phyloP scores from a whole-genome alignment of 345 rosid species.

The Aquilaria sinensis region DNA sequence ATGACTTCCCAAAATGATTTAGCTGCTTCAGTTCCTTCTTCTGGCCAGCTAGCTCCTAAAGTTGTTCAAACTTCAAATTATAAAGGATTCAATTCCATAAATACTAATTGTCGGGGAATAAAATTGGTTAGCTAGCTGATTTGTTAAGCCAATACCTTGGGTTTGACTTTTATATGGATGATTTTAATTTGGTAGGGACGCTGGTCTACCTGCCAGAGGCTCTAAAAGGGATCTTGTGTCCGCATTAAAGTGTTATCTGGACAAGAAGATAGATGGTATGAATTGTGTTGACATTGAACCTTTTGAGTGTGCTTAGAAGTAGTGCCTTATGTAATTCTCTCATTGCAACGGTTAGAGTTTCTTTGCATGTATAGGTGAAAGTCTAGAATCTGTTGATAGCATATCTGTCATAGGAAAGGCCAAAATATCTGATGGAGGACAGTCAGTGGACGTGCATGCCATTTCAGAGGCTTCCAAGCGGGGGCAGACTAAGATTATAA shows the following conservation, averaged over 20 bases:
- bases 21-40: background rate
- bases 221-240: conserved; percentile 65
- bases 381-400: conserved; percentile 22
- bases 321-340: no score
- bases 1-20: no score
- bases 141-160: background rate
- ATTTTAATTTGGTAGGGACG: conserved; percentile 39
- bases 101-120: background rate
- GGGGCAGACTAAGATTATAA: conserved; percentile 30
- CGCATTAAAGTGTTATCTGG: conserved; percentile 48
- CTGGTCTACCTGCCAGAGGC: conserved; percentile 74
- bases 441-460: conserved; percentile 18
- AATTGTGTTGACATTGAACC: no score
- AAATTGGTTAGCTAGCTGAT: background rate
- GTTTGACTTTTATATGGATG: background rate
- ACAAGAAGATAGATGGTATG: conserved; percentile 44
- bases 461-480: conserved; percentile 27
- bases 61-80: background rate
- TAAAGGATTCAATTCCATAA: background rate
- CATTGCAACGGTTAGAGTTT: conserved; percentile 8
- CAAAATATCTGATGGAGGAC: conserved; percentile 17
- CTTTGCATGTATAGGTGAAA: conserved; percentile 32
- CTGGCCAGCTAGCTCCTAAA: background rate
- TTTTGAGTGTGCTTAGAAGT: no score
- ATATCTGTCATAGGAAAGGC: conserved; percentile 22